phyloP scores from a whole-genome alignment of 2,329 filamentous ascomycete genomes.

The Trichoderma gracile region DNA sequence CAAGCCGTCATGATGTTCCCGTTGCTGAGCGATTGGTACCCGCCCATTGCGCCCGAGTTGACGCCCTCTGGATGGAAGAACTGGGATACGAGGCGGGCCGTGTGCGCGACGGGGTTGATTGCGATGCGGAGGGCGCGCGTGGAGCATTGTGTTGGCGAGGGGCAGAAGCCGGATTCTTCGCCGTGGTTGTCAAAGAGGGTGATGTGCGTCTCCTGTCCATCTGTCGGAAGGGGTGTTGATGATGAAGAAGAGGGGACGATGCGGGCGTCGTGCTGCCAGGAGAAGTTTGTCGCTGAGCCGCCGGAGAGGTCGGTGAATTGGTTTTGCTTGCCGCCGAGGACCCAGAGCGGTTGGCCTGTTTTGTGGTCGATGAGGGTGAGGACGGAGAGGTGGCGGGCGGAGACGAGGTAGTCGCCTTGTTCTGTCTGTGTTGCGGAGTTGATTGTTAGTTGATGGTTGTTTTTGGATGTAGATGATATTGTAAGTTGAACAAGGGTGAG shows the following conservation, averaged over 20 bases:
- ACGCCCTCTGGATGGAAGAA: constrained; percentile 4
- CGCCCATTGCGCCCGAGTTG: constrained; percentile 15
- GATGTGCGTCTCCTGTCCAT: not conserved
- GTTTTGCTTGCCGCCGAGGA: constrained; percentile 12
- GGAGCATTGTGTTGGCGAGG: not conserved
- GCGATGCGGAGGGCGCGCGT: constrained; percentile 6
- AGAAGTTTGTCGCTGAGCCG: constrained; percentile 12
- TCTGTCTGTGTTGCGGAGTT: not conserved
- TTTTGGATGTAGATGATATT: too few species aligned
- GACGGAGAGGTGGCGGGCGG: constrained; percentile 7
- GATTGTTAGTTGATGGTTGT: too few species aligned
- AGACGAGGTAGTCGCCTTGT: constrained; percentile 15
- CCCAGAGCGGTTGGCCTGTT: constrained; percentile 9
- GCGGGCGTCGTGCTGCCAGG: constrained; percentile 17
- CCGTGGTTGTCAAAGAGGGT: constrained; percentile 18
- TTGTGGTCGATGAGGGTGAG: constrained; percentile 8
- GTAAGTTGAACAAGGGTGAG: not conserved
- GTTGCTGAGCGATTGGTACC: not conserved
- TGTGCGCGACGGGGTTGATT: not conserved
- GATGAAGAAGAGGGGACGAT: not conserved
- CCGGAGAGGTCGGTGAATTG: constrained; percentile 8
- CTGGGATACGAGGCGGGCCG: not conserved
- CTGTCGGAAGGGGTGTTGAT: too few species aligned
- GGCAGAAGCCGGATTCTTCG: not conserved
- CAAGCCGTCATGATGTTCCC: constrained; percentile 12